Base-by-base conservation (phyloP, 2,329 filamentous ascomycete species). In the Aureobasidium sp. region DNA sequence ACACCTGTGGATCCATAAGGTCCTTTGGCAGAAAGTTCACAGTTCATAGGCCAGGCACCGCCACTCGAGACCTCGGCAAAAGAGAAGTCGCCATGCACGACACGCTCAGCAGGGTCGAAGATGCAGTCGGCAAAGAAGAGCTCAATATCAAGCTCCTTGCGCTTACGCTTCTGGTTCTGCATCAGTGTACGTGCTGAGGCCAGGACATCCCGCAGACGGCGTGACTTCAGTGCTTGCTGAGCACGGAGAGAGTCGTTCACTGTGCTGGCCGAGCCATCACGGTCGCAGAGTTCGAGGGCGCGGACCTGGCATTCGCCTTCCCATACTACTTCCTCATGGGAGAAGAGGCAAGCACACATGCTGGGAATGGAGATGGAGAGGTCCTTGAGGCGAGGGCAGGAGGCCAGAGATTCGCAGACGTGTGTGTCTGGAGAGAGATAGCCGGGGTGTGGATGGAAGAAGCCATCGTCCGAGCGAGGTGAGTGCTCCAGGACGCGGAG, bases 401-500 rank as follows among this genome's bases (percentile, higher is more conserved):
- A 73, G 41, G 77, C 75, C 64, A 81, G 74, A 12, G 79, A 71
- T 44, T 77, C 72, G 71, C 79, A 81, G 51, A 80, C 75, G 68
- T 81, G 79, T 74, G 62, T 64, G 71, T 68, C 65, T 73, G 60
- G 50, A n/a, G 44, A 32, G 66, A 70, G 75, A 52, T 68, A 72
- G 66, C 79, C 79, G 1, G 77, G 77, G 66, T 79, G 76, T 53
- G 78, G 78, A 68, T 80, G 78, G 70, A 74, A 78, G 73, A 81
- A 81, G 67, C 78, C 79, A 67, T 80, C 78, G 66, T 77, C 73
- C 15, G 78, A 79, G 44, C 79, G 76, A n/a, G 80, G 80, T 48
- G 79, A 80, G 70, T 82, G 79, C 70, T 82, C 80, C 27, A 82
- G 74, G 48, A 81, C 78, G 55, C 77, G 76, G 17, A 82, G 71